phyloP scores from a whole-genome alignment of 2,329 filamentous ascomycete genomes.

The Lecanicillium sp. region DNA sequence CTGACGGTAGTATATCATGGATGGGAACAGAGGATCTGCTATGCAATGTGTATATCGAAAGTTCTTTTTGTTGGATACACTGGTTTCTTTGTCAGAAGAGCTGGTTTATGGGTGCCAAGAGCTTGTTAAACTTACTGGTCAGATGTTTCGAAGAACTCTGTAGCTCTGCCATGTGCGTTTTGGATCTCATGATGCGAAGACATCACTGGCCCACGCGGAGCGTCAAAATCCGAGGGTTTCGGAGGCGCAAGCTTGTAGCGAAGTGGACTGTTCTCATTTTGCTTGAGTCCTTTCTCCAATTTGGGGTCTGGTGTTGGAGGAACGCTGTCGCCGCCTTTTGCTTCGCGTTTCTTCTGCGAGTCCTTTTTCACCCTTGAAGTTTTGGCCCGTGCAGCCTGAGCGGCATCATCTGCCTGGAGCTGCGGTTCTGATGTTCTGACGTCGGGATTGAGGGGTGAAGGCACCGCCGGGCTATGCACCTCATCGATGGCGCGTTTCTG shows the following conservation, averaged over 20 bases:
- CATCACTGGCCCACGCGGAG: slow-evolving; percentile 48
- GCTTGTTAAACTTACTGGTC: slow-evolving; percentile 45
- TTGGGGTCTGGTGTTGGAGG: slow-evolving; percentile 52
- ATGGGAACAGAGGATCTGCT: slow-evolving; percentile 78
- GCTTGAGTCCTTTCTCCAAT: slow-evolving; percentile 20
- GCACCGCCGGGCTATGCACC: slow-evolving; percentile 60
- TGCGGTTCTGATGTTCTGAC: slow-evolving; percentile 33
- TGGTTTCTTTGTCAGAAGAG: slow-evolving; percentile 14
- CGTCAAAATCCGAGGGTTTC: slow-evolving; percentile 53
- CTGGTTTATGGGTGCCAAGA: too few relatives aligned
- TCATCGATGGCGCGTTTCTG: slow-evolving; percentile 62
- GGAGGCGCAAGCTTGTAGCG: slow-evolving; percentile 58
- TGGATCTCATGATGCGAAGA: slow-evolving; percentile 45
- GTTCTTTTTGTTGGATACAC: slow-evolving; percentile 57
- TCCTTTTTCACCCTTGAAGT: slow-evolving; percentile 53
- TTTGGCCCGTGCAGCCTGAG: slow-evolving; percentile 23
- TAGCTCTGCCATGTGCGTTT: slow-evolving; percentile 37
- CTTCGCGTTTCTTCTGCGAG: slow-evolving; percentile 59
- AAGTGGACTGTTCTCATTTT: slow-evolving; percentile 41
- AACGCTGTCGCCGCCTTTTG: slow-evolving; percentile 45
- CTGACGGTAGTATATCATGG: slow-evolving; percentile 80
- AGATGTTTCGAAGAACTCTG: slow-evolving; percentile 54
- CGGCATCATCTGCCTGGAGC: slow-evolving; percentile 36
- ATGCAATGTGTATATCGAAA: slow-evolving; percentile 90
- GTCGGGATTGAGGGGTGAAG: slow-evolving; percentile 68